phyloP scores from a whole-genome alignment of 129 eudicot species.

The Flaveria trinervia region DNA sequence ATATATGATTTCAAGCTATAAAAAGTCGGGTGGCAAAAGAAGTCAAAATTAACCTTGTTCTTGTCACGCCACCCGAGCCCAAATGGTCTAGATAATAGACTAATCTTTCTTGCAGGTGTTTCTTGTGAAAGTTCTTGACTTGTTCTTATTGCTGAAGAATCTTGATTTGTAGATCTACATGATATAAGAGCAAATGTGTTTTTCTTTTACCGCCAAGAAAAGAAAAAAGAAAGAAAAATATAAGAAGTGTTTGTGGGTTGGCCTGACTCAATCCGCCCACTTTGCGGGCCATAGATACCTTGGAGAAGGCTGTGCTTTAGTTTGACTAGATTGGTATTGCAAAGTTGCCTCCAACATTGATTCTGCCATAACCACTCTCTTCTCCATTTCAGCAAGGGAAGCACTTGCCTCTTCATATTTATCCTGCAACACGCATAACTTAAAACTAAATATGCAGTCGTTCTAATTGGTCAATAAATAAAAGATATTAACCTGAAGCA shows the following conservation, averaged over 20 bases:
- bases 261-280: background rate
- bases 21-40: constrained; percentile 2
- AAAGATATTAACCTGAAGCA: constrained; percentile 62
- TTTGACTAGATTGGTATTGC: constrained; percentile 92
- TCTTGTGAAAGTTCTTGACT: constrained; percentile 64
- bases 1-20: background rate
- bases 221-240: no score
- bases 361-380: constrained; percentile 94
- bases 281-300: constrained; percentile 43
- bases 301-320: constrained; percentile 79
- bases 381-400: constrained; percentile 88
- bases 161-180: constrained; percentile 40
- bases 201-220: constrained; percentile 13
- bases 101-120: constrained; percentile 68
- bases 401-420: constrained; percentile 73
- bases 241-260: background rate
- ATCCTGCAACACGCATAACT: constrained; percentile 42
- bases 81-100: constrained; percentile 83
- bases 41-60: constrained; percentile 59
- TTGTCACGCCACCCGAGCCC: constrained; percentile 90
- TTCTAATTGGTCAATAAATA: background rate
- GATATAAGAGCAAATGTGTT: background rate
- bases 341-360: constrained; percentile 96
- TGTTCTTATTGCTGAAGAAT: constrained; percentile 50
- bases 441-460: background rate